Evolutionary conservation across 2,329 filamentous ascomycete species (phyloP).

Genomic region (Colletotrichum cordylinicola): DNA sequence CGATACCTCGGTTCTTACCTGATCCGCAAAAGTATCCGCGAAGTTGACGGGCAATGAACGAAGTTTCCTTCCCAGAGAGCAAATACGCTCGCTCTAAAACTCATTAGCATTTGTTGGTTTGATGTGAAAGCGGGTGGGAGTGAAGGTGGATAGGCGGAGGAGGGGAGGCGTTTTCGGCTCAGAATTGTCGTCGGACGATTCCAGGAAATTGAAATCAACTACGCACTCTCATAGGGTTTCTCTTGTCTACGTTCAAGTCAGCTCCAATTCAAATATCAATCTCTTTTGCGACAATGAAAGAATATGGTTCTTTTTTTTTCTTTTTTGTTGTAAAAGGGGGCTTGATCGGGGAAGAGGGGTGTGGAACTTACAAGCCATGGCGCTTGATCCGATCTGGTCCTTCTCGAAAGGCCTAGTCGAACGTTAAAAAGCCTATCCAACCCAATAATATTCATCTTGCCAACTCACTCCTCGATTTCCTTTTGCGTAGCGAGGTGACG

Average conservation of each 20-base stretch:
- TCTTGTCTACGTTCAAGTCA: slow-evolving; percentile 43
- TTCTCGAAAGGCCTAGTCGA: slow-evolving; percentile 66
- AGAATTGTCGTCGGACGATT: neutral
- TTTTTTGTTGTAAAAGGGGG: neutral
- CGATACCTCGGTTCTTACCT: neutral
- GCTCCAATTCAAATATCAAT: neutral
- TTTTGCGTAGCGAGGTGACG: slow-evolving; percentile 77
- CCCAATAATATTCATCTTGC: neutral
- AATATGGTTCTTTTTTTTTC: neutral
- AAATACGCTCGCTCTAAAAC: neutral
- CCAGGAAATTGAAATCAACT: neutral
- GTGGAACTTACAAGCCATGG: slow-evolving; percentile 27
- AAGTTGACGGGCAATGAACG: neutral
- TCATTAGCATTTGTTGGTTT: neutral
- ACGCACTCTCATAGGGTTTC: slow-evolving; percentile 43
- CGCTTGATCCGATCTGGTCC: slow-evolving; percentile 67
- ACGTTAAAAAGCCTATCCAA: neutral
- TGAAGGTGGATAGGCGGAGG: too few relatives aligned
- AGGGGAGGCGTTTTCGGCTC: neutral
- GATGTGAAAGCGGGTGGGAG: neutral
- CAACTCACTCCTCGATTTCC: slow-evolving; percentile 73
- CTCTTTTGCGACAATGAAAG: neutral
- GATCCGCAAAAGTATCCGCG: neutral
- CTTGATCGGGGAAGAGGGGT: neutral
- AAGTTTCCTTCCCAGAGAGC: neutral